phyloP scores from a whole-genome alignment of 768 basidiomycete species.

The Boletus vermiculosoides region DNA sequence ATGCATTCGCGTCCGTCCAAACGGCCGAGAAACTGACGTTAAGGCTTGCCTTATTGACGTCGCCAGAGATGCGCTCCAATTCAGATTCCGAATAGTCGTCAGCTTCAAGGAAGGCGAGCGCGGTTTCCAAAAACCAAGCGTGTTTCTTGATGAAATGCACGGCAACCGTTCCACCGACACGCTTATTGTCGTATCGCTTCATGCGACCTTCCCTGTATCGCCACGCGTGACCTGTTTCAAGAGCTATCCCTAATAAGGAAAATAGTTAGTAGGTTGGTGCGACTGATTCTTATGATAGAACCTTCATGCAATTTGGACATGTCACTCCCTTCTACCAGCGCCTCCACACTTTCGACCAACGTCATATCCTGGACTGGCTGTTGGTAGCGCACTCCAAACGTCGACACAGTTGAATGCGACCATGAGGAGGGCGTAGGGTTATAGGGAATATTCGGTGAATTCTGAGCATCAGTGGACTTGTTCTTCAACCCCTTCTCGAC shows the following conservation, averaged over 20 bases:
- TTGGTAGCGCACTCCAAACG: constrained; percentile 74
- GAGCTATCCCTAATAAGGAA: constrained; percentile 47
- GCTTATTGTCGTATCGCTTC: constrained; percentile 60
- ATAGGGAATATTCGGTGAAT: constrained; percentile 21
- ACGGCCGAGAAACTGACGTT: constrained; percentile 26
- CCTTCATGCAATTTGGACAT: constrained; percentile 74
- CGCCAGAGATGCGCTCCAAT: constrained; percentile 14
- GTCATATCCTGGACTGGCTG: constrained; percentile 68
- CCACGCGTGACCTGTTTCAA: constrained; percentile 68
- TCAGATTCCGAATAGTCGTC: constrained; percentile 60
- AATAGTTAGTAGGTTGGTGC: neutral
- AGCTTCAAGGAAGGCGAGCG: constrained; percentile 81
- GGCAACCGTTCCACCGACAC: constrained; percentile 89
- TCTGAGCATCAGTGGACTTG: constrained; percentile 29
- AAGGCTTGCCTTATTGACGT: constrained; percentile 11
- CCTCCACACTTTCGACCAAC: constrained; percentile 75
- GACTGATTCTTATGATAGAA: constrained; percentile 21
- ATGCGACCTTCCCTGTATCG: constrained; percentile 65
- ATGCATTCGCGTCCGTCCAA: constrained; percentile 30
- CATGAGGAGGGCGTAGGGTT: constrained; percentile 55
- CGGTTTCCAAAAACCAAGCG: constrained; percentile 95
- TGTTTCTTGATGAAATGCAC: constrained; percentile 98
- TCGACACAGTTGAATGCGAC: constrained; percentile 83
- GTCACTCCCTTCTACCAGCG: constrained; percentile 87
- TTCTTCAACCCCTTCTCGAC: constrained; percentile 46